A percentile compares a stretch with the other conserved stretches of the same genome.
Evolutionary conservation across 176 grass and related monocot genomes (phyloP).

Genomic region (Panicum miliaceum): DNA sequence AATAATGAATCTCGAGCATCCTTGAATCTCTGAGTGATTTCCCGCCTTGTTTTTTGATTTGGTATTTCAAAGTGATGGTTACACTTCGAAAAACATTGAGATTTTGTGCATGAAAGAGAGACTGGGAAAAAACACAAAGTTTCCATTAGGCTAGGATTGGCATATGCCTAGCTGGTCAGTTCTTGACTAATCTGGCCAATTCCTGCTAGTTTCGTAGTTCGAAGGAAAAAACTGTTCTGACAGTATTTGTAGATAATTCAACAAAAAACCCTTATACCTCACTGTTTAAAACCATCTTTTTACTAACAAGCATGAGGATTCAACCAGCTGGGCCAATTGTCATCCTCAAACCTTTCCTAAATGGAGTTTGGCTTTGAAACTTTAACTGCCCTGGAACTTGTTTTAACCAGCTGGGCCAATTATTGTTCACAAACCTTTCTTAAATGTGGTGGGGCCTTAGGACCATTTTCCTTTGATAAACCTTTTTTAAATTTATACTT

Average conservation of each 20-base stretch:
- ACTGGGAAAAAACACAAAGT: neutral
- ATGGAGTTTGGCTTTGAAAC: neutral
- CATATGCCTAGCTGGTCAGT: neutral
- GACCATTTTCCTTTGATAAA: neutral
- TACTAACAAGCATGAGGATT: neutral
- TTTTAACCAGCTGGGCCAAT: neutral
- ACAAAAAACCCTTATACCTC: neutral
- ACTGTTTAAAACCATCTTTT: neutral
- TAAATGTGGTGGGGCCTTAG: neutral
- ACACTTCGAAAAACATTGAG: neutral
- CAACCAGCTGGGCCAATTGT: neutral
- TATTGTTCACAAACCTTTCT: neutral
- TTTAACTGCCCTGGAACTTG: slow-evolving; percentile 2
- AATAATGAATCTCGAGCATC: neutral
- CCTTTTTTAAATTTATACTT: neutral
- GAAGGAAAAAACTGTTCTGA: neutral
- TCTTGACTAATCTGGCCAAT: slow-evolving; percentile 22
- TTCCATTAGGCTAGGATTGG: neutral
- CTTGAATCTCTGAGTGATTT: slow-evolving; percentile 1
- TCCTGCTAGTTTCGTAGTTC: slow-evolving; percentile 20
- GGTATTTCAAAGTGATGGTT: neutral
- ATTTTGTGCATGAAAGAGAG: neutral
- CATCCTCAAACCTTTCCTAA: neutral
- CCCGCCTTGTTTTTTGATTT: neutral
- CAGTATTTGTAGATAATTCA: neutral